A percentile compares a stretch with the other conserved stretches of the same genome.
Evolutionary conservation across 2,329 filamentous ascomycete genomes (phyloP).

Genomic region (Magnaporthales sp.): DNA sequence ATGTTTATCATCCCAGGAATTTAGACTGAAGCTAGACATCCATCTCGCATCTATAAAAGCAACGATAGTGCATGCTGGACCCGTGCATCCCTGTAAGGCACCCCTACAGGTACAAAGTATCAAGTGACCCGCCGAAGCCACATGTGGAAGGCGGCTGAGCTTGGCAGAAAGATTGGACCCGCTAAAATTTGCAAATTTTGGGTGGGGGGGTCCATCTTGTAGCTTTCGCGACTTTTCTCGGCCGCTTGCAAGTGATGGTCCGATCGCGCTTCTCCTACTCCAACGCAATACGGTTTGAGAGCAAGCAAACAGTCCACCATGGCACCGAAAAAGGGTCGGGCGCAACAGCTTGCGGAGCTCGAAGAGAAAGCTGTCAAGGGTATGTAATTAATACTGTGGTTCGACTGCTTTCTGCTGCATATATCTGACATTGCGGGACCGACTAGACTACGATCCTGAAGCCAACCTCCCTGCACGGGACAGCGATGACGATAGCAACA

Average conservation of each 20-base stretch:
- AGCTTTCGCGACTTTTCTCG: constrained; percentile 8
- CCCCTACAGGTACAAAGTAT: neutral
- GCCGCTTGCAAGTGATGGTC: neutral
- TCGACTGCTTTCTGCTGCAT: neutral
- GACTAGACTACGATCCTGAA: constrained; percentile 73
- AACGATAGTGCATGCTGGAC: no score
- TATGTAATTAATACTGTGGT: constrained; percentile 20
- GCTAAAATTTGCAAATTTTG: constrained; percentile 8
- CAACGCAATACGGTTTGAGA: constrained; percentile 15
- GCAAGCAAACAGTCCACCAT: constrained; percentile 24
- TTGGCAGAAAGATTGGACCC: constrained; percentile 5
- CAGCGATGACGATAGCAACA: constrained; percentile 33
- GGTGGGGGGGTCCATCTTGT: neutral
- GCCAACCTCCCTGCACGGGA: constrained; percentile 47
- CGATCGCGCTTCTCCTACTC: neutral
- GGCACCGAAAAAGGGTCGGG: constrained; percentile 42
- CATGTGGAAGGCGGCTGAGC: constrained; percentile 1
- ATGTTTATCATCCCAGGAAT: neutral
- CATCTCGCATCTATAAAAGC: neutral
- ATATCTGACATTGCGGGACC: neutral
- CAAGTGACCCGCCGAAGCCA: neutral
- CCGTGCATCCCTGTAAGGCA: no score
- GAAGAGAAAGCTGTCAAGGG: constrained; percentile 55
- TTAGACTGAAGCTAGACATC: neutral
- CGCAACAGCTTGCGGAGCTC: constrained; percentile 52